Percentiles rank a stretch among this genome's conserved stretches.
Conservation (phyloP, 139 green algal species). For the Coelastrella sp. region DNA sequence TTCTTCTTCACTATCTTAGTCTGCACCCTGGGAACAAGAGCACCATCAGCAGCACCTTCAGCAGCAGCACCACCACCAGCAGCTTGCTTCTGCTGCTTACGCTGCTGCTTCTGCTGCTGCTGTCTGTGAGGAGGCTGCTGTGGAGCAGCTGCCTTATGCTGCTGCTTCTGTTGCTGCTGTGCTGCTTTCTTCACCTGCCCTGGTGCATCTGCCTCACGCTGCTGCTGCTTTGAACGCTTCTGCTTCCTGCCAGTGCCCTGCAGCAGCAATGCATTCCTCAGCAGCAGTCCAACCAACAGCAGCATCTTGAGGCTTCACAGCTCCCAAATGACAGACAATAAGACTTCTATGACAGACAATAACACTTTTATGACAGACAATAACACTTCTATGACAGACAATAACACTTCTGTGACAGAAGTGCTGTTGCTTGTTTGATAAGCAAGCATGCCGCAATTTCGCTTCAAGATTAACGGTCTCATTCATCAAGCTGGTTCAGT, state of each 20-base stretch:
- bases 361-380: not conserved
- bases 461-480: no score
- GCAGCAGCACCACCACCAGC: not conserved
- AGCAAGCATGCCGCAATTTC: no score
- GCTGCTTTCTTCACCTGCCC: not conserved
- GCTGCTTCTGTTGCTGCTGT: not conserved
- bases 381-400: no score
- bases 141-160: conserved; percentile 15
- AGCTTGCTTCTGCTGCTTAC: conserved; percentile 10
- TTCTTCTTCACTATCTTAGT: conserved; percentile 43
- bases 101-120: conserved; percentile 38
- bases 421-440: no score
- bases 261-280: not conserved
- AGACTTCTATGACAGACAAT: not conserved
- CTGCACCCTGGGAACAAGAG: not conserved
- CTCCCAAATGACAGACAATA: not conserved
- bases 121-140: conserved; percentile 16
- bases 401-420: no score
- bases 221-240: conserved; percentile 20
- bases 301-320: not conserved
- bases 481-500: not conserved
- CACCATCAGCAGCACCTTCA: conserved; percentile 18
- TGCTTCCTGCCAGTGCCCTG: not conserved
- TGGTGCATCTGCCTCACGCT: not conserved
- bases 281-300: not conserved